phyloP scores from a whole-genome alignment of 2,329 filamentous ascomycete genomes.

The Colletotrichum sublineola region DNA sequence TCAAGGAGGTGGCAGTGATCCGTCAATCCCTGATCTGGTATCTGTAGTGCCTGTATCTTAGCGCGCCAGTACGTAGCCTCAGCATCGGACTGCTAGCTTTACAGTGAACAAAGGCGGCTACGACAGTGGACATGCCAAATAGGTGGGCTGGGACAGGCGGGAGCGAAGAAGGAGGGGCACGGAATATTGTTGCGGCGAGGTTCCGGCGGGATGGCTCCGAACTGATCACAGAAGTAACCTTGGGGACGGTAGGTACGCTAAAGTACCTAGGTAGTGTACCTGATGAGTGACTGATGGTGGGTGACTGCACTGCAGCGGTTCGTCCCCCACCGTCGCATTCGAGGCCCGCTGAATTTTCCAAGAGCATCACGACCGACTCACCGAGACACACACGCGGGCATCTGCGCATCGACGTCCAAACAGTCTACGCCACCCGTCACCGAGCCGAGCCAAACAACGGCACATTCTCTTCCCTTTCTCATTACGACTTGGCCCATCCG shows the following conservation, averaged over 20 bases:
- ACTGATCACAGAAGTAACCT: not conserved
- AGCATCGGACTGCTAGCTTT: not conserved
- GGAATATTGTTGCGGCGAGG: conserved; percentile 16
- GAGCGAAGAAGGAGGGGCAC: conserved; percentile 22
- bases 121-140: not conserved
- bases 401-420: not conserved
- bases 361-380: conserved; percentile 16
- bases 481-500: not conserved
- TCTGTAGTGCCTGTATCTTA: not conserved
- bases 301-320: not conserved
- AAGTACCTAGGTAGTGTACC: not conserved
- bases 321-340: conserved; percentile 39
- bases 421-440: not conserved
- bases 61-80: conserved; percentile 1
- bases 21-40: conserved; percentile 38
- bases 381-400: conserved; percentile 2
- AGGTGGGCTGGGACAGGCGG: not conserved
- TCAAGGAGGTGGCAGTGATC: conserved; percentile 46
- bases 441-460: not conserved
- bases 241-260: too few species aligned
- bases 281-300: not conserved
- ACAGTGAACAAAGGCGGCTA: conserved; percentile 2
- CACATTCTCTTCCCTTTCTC: not conserved
- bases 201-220: conserved; percentile 13
- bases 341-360: conserved; percentile 39